A percentile compares a stretch with the other conserved stretches of the same genome.
Evolutionary conservation across 768 basidiomycete species (phyloP).

Genomic region (Pleurotus cornucopiae): DNA sequence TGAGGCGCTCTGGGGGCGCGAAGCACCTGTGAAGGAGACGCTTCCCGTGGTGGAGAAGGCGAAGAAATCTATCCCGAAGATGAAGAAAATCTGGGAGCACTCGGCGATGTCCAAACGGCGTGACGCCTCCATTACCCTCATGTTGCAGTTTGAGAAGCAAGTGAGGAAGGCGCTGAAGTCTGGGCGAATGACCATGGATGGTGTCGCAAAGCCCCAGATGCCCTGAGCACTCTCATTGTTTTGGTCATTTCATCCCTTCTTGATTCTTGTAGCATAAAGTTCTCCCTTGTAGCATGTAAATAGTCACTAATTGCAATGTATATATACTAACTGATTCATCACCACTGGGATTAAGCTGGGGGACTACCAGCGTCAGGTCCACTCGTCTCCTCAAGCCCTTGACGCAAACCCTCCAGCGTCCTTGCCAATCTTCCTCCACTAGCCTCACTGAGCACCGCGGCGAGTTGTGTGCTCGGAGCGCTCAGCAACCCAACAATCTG

Average conservation of each 20-base stretch:
- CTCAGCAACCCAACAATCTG: conserved; percentile 86
- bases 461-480: conserved; percentile 68
- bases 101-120: conserved; percentile 12
- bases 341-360: conserved; percentile 1
- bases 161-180: background rate
- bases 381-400: conserved; percentile 26
- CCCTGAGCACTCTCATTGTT: background rate
- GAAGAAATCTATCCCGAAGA: conserved; percentile 16
- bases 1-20: conserved; percentile 24
- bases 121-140: background rate
- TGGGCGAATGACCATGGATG: background rate
- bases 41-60: conserved; percentile 20
- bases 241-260: too few species aligned
- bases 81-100: conserved; percentile 19
- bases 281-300: too few species aligned
- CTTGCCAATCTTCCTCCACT: conserved; percentile 65
- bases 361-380: conserved; percentile 10
- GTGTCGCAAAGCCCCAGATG: background rate
- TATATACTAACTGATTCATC: too few species aligned
- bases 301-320: too few species aligned
- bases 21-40: conserved; percentile 20
- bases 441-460: conserved; percentile 65
- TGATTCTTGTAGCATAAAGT: too few species aligned
- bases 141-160: background rate
- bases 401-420: conserved; percentile 72